Evolutionary conservation across 345 rosid species (phyloP), one percentile per base, ranked within the genome.

Genomic region (Gossypium raimondii): DNA sequence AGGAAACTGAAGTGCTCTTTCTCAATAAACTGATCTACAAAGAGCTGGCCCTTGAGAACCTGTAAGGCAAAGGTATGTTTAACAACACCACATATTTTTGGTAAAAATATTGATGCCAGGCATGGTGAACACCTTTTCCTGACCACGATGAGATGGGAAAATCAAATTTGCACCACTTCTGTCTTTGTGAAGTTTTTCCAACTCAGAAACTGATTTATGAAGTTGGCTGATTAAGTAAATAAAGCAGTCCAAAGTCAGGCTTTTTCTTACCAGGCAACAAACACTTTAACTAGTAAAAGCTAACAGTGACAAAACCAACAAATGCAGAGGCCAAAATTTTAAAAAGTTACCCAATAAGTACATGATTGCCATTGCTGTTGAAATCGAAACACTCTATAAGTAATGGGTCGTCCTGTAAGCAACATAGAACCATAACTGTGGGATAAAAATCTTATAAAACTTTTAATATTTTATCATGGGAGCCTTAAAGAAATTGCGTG

Each of bases 351-450:
- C 97, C 96, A 29, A 92, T 83, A 38, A 94, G 85, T 12, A 62
- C 75, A 55, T 90, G 98, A 67, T 82, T 87, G 64, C 98, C 97
- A 66, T 22, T 84, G 79, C 82, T 86, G 72, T 92, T 88, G 83
- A 92, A 94, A 85, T 94, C 94, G 48, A 92, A 88, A 82, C 97
- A 90, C 75, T 94, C 97, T 7, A 94, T 87, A 52, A 90, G 78
- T 79, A 94, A 84, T 18, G 97, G 98, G 56, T 73, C 88, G 3
- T 89, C 88, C 98, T 90, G 89, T 52, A 79, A 25, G 18, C 70
- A 80, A 57, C 56, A 52, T 51, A 14, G 56, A 70, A n/a, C 73
- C 52, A 41, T 18, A n/a, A 72, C n/a, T n/a, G 22, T 75, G 67
- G 53, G 71, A 1, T 47, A 25, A 59, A 20, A 24, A 7, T 55